Base-by-base conservation (phyloP, 352 stramenopile species). In the Aphanomyces stellatus region DNA sequence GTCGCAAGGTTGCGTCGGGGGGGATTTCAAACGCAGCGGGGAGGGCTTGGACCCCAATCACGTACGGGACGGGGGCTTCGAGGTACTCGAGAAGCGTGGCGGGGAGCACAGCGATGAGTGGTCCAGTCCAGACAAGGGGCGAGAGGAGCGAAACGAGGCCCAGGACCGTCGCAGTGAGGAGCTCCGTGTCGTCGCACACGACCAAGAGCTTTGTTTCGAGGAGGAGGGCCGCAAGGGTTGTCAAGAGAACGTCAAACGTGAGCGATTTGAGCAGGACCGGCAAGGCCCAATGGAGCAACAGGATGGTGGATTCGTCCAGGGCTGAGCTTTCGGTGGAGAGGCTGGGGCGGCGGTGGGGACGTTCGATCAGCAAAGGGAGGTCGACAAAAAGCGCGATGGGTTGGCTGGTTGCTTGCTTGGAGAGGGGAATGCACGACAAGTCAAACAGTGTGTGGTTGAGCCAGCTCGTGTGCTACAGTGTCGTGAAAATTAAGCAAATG, bases 71-170 rank as follows among this genome's bases (percentile, higher is more conserved):
- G 19, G 60, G 60, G 4, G 60, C 60, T 41, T 67, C 60, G 2
- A 67, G 30, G 34, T 67, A 67, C 49, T 67, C 60, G 5, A 57
- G 42, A 5, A 67, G 46, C 5, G 34, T 48, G 6, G 33, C 10
- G 3, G 60, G 60, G 1, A 67, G 34, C 43, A 67, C 49, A 31
- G 60, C 60, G 57, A 67, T 59, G 22, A 67, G 37, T 4, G 60
- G 60, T 11, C 60, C 60, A 4, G 60, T 51, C 60, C 60, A 67
- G 13, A 51, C 48, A 7, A 67, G 34, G 4, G 60, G 60, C 3
- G 60, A 6, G 5, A 67, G 24, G 13, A 67, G 42, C 7, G 60
- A 67, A 6, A 59, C 60, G 30, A 57, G 6, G 15, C 30, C 60
- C 5, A 67, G 40, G 3, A 67, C 46, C 2, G 60, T 59, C 10